Evolutionary conservation across 2,329 filamentous ascomycete species (phyloP).

Genomic region (Ophiostoma triangulosporum): DNA sequence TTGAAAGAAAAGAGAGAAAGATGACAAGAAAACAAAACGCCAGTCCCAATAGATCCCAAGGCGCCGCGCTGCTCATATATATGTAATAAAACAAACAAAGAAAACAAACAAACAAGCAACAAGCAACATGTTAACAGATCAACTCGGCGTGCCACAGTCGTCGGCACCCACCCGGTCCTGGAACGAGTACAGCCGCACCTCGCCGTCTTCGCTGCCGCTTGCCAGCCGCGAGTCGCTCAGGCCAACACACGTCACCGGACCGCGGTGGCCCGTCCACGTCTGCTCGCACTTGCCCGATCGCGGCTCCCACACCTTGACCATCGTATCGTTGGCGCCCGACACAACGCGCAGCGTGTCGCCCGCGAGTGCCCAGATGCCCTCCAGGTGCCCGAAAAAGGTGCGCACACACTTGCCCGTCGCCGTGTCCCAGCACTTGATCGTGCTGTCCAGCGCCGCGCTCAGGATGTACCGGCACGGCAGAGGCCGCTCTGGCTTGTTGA

Average conservation of each 20-base stretch:
- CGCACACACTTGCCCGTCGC: conserved; percentile 68
- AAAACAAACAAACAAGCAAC: neutral
- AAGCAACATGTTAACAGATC: neutral
- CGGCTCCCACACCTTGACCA: conserved; percentile 92
- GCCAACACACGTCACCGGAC: conserved; percentile 85
- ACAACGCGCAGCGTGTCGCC: conserved; percentile 48
- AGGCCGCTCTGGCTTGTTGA: conserved; percentile 46
- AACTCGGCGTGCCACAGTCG: neutral
- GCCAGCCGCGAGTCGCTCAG: conserved; percentile 82
- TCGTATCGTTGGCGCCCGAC: conserved; percentile 80
- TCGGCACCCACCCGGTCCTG: conserved; percentile 28
- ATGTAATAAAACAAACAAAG: neutral
- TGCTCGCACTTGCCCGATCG: conserved; percentile 81
- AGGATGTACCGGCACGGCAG: conserved; percentile 83
- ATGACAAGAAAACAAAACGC: neutral
- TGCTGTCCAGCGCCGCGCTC: conserved; percentile 81
- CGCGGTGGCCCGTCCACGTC: conserved; percentile 81
- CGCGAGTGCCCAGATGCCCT: conserved; percentile 79
- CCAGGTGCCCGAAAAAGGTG: conserved; percentile 92
- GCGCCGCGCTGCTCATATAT: neutral
- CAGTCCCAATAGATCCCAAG: neutral
- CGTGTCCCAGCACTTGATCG: conserved; percentile 86
- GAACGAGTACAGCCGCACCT: conserved; percentile 75
- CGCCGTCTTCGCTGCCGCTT: conserved; percentile 85
- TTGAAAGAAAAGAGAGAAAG: neutral